Evolutionary conservation across 306 rosid genomes (phyloP).

Genomic region (Begonia loranthoides): DNA sequence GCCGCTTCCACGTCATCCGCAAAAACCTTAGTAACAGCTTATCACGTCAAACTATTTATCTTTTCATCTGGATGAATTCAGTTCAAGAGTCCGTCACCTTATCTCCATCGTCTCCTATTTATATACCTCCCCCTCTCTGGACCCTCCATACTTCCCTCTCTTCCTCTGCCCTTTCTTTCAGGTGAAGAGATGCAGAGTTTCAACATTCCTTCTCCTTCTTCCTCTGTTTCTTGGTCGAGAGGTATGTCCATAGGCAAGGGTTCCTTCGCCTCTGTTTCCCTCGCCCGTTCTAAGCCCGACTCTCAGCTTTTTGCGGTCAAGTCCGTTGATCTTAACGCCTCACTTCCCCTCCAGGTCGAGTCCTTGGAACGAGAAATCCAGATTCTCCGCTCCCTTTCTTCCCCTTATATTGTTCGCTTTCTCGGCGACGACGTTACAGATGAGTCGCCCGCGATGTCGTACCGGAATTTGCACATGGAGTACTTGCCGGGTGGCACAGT

Average conservation of each 20-base stretch:
- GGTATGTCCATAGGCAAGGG: slow-evolving; percentile 65
- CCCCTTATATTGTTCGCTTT: slow-evolving; percentile 46
- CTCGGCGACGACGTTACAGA: slow-evolving; percentile 52
- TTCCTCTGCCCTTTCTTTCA: too few relatives aligned
- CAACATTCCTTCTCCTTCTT: not conserved
- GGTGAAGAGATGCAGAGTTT: not conserved
- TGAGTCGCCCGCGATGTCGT: slow-evolving; percentile 28
- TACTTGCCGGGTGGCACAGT: slow-evolving; percentile 75
- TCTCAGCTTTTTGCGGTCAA: slow-evolving; percentile 61
- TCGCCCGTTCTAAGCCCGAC: slow-evolving; percentile 33
- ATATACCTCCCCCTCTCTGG: too few relatives aligned
- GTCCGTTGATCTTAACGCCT: slow-evolving; percentile 37
- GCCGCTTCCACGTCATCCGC: too few relatives aligned
- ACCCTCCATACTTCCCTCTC: too few relatives aligned
- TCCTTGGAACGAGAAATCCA: slow-evolving; percentile 69
- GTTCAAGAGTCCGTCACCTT: too few relatives aligned
- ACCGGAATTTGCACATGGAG: slow-evolving; percentile 61
- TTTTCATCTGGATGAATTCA: too few relatives aligned
- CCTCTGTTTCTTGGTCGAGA: slow-evolving; percentile 55
- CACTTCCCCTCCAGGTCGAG: slow-evolving; percentile 19
- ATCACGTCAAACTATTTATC: too few relatives aligned
- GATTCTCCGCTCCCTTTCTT: slow-evolving; percentile 30
- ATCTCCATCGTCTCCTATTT: too few relatives aligned
- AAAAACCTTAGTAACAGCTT: too few relatives aligned
- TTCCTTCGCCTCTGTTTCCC: slow-evolving; percentile 48